Conservation (phyloP, 768 basidiomycete genomes). For the Leccinum disarticulatum region DNA sequence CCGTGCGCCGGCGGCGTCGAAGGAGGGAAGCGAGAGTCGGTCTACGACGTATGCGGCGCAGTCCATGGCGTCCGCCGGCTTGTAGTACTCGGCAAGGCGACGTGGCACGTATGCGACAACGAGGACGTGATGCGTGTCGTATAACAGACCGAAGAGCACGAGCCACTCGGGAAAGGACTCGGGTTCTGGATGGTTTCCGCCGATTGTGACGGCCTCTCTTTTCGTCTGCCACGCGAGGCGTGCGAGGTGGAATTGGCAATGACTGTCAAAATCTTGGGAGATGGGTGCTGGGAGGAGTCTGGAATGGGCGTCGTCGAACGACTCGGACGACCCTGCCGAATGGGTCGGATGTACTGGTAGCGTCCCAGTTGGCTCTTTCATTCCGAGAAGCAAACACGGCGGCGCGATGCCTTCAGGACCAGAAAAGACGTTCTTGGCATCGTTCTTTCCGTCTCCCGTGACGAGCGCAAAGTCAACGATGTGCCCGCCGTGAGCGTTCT, state of each 20-base stretch:
- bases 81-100: background rate
- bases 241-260: constrained; percentile 12
- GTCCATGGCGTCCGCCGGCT: constrained; percentile 3
- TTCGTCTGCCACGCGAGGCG: constrained; percentile 12
- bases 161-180: constrained; percentile 27
- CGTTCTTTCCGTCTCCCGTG: background rate
- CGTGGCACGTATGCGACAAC: constrained; percentile 25
- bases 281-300: constrained; percentile 2
- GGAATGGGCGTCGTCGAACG: background rate
- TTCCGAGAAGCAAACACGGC: constrained; percentile 22
- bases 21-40: constrained; percentile 14
- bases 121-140: constrained; percentile 15
- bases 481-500: background rate
- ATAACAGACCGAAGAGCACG: constrained; percentile 26
- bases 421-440: background rate
- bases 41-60: constrained; percentile 24
- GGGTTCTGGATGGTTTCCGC: background rate
- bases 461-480: constrained; percentile 18
- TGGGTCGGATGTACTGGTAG: background rate
- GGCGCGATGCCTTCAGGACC: background rate
- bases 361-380: constrained; percentile 3
- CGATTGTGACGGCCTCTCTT: background rate
- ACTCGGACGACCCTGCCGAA: background rate
- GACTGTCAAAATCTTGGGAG: constrained; percentile 13
- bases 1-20: background rate